These are phyloP conservation scores for Fusarium goolgardi DNA, from an alignment of 2,329 filamentous ascomycete genomes.

Conservation along the genomic window DNA sequence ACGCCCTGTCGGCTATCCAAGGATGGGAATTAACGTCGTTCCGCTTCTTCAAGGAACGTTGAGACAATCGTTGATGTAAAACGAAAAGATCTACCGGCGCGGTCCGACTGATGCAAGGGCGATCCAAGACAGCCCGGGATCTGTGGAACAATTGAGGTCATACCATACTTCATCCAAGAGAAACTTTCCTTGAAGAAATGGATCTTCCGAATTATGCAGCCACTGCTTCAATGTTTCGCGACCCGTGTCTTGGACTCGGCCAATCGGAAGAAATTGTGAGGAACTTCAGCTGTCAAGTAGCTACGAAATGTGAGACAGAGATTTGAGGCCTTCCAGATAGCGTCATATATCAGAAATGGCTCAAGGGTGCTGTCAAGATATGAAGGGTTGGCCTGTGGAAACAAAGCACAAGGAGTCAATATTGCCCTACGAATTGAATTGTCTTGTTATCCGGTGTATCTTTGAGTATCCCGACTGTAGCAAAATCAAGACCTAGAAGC, in stretches of 20 bases:
- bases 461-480: no score
- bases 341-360: neutral
- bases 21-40: neutral
- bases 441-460: no score
- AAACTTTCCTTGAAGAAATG: neutral
- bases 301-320: neutral
- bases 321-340: neutral
- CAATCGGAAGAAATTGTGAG: neutral
- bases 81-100: neutral
- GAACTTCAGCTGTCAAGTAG: neutral
- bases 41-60: neutral
- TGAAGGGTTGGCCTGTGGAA: no score
- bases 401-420: no score
- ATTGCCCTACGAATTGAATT: no score
- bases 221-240: neutral
- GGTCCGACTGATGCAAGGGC: neutral
- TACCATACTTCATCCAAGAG: neutral
- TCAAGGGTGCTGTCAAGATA: no score
- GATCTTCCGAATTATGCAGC: neutral
- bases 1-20: rapidly evolving
- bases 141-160: slow-evolving; percentile 20
- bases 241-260: slow-evolving; percentile 20
- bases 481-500: no score
- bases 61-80: neutral
- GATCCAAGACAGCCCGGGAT: neutral